Evolutionary conservation across 2,329 filamentous ascomycete genomes (phyloP).

Genomic region (Diaporthe nobilis): DNA sequence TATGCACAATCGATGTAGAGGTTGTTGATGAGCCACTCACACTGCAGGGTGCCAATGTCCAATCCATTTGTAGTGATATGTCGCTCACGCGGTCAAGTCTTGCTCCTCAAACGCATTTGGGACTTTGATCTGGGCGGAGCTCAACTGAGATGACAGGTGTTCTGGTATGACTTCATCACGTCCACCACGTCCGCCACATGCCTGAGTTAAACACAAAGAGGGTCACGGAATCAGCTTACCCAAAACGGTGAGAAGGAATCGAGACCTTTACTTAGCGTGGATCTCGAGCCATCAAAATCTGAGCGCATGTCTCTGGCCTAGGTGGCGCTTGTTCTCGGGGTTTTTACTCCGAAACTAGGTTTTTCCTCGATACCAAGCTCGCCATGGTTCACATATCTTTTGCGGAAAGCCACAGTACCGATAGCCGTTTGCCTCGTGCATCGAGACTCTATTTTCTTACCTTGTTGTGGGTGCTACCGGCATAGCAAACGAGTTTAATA

Average conservation of each 20-base stretch:
- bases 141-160: not conserved
- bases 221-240: slow-evolving; percentile 1
- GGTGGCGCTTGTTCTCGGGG: not conserved
- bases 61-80: not conserved
- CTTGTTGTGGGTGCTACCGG: not conserved
- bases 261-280: not conserved
- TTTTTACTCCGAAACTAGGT: not conserved
- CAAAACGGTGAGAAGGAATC: not conserved
- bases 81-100: not conserved
- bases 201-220: not conserved
- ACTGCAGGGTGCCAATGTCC: not conserved
- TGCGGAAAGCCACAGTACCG: not conserved
- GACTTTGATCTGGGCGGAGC: not conserved
- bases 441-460: not conserved
- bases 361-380: not conserved
- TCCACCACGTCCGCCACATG: not conserved
- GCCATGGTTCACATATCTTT: not conserved
- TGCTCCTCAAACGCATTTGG: not conserved
- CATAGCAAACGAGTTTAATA: not conserved
- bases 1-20: not conserved
- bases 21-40: not conserved
- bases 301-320: slow-evolving; percentile 12
- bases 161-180: not conserved
- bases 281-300: slow-evolving; percentile 1
- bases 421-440: not conserved